Base-by-base conservation (phyloP, 202 grass and related monocot species). In the Carex sylvatica region DNA sequence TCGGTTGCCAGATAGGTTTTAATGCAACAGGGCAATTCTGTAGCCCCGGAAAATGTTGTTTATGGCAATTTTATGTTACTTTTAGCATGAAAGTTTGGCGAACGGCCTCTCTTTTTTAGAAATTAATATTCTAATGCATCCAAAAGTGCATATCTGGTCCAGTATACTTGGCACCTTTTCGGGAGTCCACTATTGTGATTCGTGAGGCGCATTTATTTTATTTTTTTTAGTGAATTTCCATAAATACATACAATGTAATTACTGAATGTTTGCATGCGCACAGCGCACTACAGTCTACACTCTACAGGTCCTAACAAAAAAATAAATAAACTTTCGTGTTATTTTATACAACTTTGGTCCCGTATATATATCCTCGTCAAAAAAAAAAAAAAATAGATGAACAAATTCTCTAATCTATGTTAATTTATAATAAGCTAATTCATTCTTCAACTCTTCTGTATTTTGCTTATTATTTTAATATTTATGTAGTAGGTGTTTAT, bases 1-100 rank as follows among this genome's bases (percentile, higher is more conserved):
- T 77, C 8, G 11, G 15, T 77, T 77, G 74, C 28, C 42, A 49
- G 69, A 77, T 77, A 58, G 74, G 53, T 77, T 59, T 33, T 77
- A 35, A 26, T 54, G 44, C 66, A 69, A 40, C 33, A 40, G 66
- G 9, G 38, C 40, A 71, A 47, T 26, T 28, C 11, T 30, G 19
- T 53, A 52, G 40, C 22, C 53, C 47, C 8, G 44, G 4, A 11
- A 70, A 36, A 20, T 75, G 49, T 54, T 75, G 26, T 18, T 55
- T 55, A 54, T 75, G 24, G 52, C 74, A 9, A 58, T 77, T 4
- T 77, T 33, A 36, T 77, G 52, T 77, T 36, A 20, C 58, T 4
- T n/a, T 53, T 59, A 77, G 74, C 28, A 59, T 77, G 52, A 58
- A 59, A 77, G 24, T 36, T 77, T 59, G 74, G 74, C 49, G 16